Base-by-base conservation (phyloP, 768 basidiomycete genomes). In the Jaapia argillacea region DNA sequence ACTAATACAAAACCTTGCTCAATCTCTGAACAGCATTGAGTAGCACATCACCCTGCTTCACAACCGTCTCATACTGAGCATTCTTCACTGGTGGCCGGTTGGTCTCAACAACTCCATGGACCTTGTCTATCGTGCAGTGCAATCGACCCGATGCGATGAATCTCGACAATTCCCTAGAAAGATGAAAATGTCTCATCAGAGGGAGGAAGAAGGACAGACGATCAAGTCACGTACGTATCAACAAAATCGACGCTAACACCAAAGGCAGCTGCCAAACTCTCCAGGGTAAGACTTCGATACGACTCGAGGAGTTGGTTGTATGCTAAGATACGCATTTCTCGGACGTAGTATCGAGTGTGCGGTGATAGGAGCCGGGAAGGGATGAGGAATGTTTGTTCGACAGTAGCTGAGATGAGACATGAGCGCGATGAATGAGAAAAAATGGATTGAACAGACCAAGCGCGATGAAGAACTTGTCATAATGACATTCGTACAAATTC, bases 271-370 rank as follows among this genome's bases (percentile, higher is more conserved):
- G 79, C 75, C 49, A 98, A 73, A 53, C 85, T 88, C 41, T 91
- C 83, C 18, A 99, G 67, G 1, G 94, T 97, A 36, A 98, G 70
- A 44, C 82, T 86, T 27, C 83, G 75, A 59, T 98, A 99, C 6
- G 77, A 81, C 59, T 97, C 89, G n/a, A 99, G 69, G 4, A 97
- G 70, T 55, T 98, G 94, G 22, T 72, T 66, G 64, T 96, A 98
- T 1, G 93, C 92, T 16, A 85, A 78, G 50, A 98, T 91, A 25
- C 96, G 81, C 88, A 97, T 91, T 62, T 97, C 94, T 45, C 94
- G 83, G 24, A 92, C 74, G 60, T 96, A 97, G 67, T 71, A 94
- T 5, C 87, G 78, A 1, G 89, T 74, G 59, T 98, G 96, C 0
- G 83, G 85, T 2, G 81, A 74, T 38, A 98, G 75, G 46, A 92